Evolutionary conservation across 805 yeast species (phyloP), one percentile per base, ranked within the genome.

Genomic region (Yarrowia sp.): DNA sequence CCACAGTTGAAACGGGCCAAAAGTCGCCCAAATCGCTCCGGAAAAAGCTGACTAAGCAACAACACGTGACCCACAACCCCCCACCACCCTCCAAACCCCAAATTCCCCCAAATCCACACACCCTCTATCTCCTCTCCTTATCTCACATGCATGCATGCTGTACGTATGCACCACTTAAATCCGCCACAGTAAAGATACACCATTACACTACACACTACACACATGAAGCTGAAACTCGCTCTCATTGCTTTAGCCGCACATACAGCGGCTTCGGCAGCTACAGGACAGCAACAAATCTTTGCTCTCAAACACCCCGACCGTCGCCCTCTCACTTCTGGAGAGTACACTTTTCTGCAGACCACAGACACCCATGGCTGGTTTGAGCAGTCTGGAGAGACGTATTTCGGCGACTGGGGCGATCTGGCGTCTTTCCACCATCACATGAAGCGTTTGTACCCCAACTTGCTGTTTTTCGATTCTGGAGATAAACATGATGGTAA

Each of bases 341-440:
- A 55, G 18, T 55, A 55, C 61, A 31, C 36, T 76, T 90, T 95
- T 70, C 71, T 93, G 31, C 98, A 93, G 72, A 92, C 98, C 0
- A 95, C 99, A 0, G 99, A 95, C 71, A 93, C 98, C 1, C 99
- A 95, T 74, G 98, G 81, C 36, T 95, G 99, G 99, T 86, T 86
- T 69, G 98, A 92, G 74, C 80, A 82, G 33, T 85, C 84, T 66
- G 43, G 43, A 9, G 64, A 58, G 11, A 58, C 50, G 22, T 93
- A 86, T 74, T 82, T 87, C 42, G 95, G 90, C 4, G 90, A 92
- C 73, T 93, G 97, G 97, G 98, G 98, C 9, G 96, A 93, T 71
- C 90, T 88, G 66, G 72, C 89, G 3, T 85, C 92, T 0, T 92
- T 93, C 72, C 77, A 84, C 0, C 68, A 74, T 4, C 84, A 83